Evolutionary conservation across 306 rosid species (phyloP).

Genomic region (Quercus berberidifolia): DNA sequence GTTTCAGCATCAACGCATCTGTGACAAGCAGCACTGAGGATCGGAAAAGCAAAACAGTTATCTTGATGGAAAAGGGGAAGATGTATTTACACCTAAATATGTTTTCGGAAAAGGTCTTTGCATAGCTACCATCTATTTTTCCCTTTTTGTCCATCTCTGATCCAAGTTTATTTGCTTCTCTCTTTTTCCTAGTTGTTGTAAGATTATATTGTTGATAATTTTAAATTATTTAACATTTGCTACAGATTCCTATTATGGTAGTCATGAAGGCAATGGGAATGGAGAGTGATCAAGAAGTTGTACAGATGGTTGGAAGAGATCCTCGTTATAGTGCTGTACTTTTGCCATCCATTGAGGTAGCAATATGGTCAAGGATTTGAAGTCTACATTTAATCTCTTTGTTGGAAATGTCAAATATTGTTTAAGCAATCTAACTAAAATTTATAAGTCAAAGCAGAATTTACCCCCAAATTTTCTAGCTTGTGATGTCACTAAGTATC

Average conservation of each 20-base stretch:
- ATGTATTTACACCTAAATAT: conserved; percentile 60
- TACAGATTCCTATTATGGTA: conserved; percentile 70
- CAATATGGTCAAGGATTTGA: conserved; percentile 8
- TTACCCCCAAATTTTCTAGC: too few relatives aligned
- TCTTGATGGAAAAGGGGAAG: conserved; percentile 75
- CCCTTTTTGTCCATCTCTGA: not conserved
- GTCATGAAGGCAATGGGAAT: conserved; percentile 97
- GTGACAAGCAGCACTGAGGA: conserved; percentile 82
- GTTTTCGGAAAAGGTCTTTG: conserved; percentile 62
- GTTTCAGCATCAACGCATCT: conserved; percentile 77
- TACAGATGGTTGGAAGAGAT: conserved; percentile 92
- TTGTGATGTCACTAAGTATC: too few relatives aligned
- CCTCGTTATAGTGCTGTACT: conserved; percentile 70
- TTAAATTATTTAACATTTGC: not conserved
- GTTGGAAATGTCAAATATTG: not conserved
- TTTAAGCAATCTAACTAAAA: not conserved
- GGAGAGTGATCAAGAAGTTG: conserved; percentile 84
- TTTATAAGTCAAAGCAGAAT: not conserved
- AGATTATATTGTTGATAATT: not conserved
- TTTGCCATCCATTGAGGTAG: conserved; percentile 83
- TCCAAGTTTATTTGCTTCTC: conserved; percentile 5
- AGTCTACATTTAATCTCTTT: not conserved
- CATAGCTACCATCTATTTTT: conserved; percentile 5
- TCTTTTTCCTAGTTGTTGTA: not conserved
- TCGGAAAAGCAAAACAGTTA: conserved; percentile 65